phyloP scores from a whole-genome alignment of 2,329 filamentous ascomycete species.

The Uncinocarpus reesii region DNA sequence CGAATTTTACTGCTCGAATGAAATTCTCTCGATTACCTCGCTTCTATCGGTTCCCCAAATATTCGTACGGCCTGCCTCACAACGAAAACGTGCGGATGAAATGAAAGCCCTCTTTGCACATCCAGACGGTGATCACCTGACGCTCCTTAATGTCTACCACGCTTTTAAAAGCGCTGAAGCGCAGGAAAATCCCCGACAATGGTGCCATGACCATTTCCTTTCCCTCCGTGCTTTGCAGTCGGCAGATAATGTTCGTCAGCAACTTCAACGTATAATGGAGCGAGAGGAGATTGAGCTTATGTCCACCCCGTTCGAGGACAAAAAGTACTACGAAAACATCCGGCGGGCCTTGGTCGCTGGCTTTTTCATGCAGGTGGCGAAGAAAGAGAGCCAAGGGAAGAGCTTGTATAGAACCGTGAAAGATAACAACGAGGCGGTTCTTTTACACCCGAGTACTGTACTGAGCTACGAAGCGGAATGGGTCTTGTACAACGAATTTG shows the following conservation, averaged over 20 bases:
- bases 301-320: constrained; percentile 83
- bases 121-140: constrained; percentile 87
- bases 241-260: constrained; percentile 84
- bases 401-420: constrained; percentile 83
- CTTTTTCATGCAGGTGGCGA: constrained; percentile 99
- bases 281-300: constrained; percentile 74
- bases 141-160: constrained; percentile 94
- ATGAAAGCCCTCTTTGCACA: constrained; percentile 95
- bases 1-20: constrained; percentile 97
- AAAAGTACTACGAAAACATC: constrained; percentile 97
- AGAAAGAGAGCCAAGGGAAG: constrained; percentile 80
- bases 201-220: constrained; percentile 96
- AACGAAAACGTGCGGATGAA: constrained; percentile 85
- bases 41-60: constrained; percentile 90
- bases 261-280: constrained; percentile 96
- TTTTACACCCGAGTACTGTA: constrained; percentile 88
- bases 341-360: constrained; percentile 81
- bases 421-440: constrained; percentile 75
- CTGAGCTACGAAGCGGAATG: constrained; percentile 82
- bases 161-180: constrained; percentile 74
- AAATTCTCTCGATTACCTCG: constrained; percentile 89
- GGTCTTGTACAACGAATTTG: constrained; percentile 98
- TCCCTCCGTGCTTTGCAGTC: constrained; percentile 79
- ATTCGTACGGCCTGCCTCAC: constrained; percentile 75
- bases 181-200: constrained; percentile 67